Base-by-base conservation (phyloP, 352 stramenopile genomes). In the Peronosclerospora sorghi region DNA sequence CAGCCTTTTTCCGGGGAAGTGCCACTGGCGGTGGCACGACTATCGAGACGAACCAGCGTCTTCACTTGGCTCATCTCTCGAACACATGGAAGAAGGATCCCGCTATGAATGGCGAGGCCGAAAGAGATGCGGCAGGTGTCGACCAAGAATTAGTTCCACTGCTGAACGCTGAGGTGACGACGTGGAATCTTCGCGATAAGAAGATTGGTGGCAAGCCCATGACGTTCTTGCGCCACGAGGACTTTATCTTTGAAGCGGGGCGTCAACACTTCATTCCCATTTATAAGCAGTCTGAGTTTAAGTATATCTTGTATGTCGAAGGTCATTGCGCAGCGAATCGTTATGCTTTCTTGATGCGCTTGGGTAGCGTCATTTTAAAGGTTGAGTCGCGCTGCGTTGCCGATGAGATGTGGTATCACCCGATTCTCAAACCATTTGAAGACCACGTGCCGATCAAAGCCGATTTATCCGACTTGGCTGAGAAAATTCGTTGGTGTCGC, bases 301-400 rank as follows among this genome's bases (percentile, higher is more conserved):
- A 98, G 68, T 98, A 97, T 65, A 78, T 98, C 49, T 64, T 98
- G 26, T 98, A 98, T 59, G 84, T 98, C 7, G 93, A 98, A 62
- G 95, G 96, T 18, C 91, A 98, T 51, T 98, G 95, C 62, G 94
- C 95, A 36, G 95, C 95, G 9, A 98, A 96, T 74, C 90, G 95
- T 44, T 99, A 99, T 67, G 94, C 86, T 12, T 98, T 98, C 65
- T 88, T 99, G 62, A 98, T 99, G 94, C 89, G 93, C 2, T 63
- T 98, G 5, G 95, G 95, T 6, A 96, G 83, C 38, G 96, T 99
- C 15, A 99, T 99, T 59, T 68, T 99, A 8, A 98, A 98, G 67
- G 89, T 86, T 8, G 67, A 79, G 32, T 96, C 83, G 32, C 73
- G 65, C 2, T 96, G 83, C 57, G 95, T 98, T 39, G 96, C 95